These are phyloP conservation scores for Quercus parvula DNA, from an alignment of 306 rosid species.

Conservation along the genomic window DNA sequence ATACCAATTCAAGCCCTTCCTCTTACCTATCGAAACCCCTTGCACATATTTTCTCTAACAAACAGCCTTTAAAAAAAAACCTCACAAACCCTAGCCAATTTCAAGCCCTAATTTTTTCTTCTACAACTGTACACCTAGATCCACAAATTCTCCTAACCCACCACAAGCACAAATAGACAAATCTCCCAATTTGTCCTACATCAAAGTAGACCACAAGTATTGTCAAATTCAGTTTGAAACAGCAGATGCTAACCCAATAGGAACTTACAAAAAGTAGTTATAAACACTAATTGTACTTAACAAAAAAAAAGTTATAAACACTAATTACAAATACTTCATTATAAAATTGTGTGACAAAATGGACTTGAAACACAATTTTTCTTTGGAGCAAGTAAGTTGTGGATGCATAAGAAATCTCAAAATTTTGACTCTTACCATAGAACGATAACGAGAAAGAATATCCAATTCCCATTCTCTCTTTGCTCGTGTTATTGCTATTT, in stretches of 20 bases:
- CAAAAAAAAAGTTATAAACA: neutral
- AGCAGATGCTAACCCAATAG: neutral
- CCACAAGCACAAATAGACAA: no score
- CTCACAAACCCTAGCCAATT: no score
- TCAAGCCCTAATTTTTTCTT: no score
- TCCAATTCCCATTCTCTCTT: constrained; percentile 94
- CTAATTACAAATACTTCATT: neutral
- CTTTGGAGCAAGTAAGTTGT: neutral
- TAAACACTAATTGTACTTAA: no score
- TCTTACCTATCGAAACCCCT: no score
- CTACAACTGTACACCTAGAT: no score
- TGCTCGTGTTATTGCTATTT: constrained; percentile 85
- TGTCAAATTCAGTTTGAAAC: neutral
- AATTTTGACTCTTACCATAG: constrained; percentile 52
- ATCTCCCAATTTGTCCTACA: no score
- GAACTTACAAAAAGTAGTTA: neutral
- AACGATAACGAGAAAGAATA: constrained; percentile 79
- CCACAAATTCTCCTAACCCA: no score
- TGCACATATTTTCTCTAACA: no score
- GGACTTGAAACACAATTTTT: neutral
- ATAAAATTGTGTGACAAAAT: neutral
- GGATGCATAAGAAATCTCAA: neutral
- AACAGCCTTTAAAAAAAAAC: no score
- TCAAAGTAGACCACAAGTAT: neutral
- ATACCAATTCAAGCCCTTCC: no score